phyloP scores from a whole-genome alignment of 768 basidiomycete genomes.

The Suillus subaureus region DNA sequence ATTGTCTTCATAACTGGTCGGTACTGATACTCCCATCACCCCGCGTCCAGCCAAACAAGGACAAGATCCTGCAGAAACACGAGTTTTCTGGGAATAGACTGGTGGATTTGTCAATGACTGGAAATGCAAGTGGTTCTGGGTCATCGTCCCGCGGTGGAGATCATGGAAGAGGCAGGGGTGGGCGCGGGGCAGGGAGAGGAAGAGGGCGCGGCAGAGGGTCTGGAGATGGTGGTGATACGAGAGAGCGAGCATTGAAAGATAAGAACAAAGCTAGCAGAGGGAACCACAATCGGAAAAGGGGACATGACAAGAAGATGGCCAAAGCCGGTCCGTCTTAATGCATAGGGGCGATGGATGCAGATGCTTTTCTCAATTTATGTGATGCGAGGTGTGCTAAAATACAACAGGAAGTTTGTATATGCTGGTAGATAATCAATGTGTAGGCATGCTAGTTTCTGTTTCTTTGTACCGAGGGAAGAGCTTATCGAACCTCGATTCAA shows the following conservation, averaged over 20 bases:
- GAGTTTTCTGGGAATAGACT: constrained; percentile 70
- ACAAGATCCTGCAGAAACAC: constrained; percentile 72
- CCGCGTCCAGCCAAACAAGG: constrained; percentile 65
- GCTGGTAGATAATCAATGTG: neutral
- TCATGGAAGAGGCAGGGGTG: constrained; percentile 43
- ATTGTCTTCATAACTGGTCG: constrained; percentile 10
- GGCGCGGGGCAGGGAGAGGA: constrained; percentile 41
- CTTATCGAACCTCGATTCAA: constrained; percentile 55
- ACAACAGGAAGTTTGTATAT: neutral
- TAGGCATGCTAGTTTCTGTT: neutral
- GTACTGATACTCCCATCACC: constrained; percentile 1
- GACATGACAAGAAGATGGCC: constrained; percentile 89
- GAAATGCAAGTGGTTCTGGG: constrained; percentile 8
- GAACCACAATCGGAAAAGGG: constrained; percentile 79
- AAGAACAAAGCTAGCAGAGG: constrained; percentile 73
- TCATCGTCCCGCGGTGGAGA: constrained; percentile 36
- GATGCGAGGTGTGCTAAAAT: neutral
- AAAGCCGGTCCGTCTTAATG: constrained; percentile 43
- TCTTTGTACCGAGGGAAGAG: constrained; percentile 41
- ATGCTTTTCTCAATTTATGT: neutral
- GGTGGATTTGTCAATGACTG: constrained; percentile 12
- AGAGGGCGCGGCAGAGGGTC: constrained; percentile 40
- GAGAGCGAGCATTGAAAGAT: constrained; percentile 73
- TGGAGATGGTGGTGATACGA: constrained; percentile 42
- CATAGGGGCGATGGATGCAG: neutral